A percentile compares a stretch with the other conserved stretches of the same genome.
These are phyloP conservation scores for Tagetes patula DNA, from an alignment of 129 eudicot genomes.

Conservation along the genomic window DNA sequence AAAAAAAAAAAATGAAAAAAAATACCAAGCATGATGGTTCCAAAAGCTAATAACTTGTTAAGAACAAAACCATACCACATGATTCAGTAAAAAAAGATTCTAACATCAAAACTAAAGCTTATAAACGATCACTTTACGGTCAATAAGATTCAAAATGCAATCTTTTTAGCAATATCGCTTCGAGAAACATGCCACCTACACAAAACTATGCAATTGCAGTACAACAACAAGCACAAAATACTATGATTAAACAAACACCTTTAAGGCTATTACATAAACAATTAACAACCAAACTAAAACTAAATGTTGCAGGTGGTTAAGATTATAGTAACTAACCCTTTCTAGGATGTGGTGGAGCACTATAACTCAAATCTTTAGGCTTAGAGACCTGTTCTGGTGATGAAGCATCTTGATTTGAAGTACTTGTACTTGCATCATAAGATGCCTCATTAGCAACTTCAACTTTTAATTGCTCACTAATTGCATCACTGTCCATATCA, in stretches of 20 bases:
- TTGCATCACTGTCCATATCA: conserved; percentile 57
- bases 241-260: background rate
- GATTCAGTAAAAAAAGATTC: conserved; percentile 8
- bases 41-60: background rate
- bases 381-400: conserved; percentile 38
- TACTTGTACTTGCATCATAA: conserved; percentile 31
- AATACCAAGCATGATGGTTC: conserved; percentile 17
- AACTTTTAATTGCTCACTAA: conserved; percentile 16
- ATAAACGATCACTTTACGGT: background rate
- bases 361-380: conserved; percentile 40
- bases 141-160: background rate
- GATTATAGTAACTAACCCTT: conserved; percentile 45
- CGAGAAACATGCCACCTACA: conserved; percentile 6
- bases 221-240: background rate
- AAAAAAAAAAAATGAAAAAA: conserved; percentile 8
- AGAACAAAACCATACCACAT: background rate
- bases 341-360: conserved; percentile 46
- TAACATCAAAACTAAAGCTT: conserved; percentile 19
- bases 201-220: background rate
- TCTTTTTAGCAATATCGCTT: conserved; percentile 1
- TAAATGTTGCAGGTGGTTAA: background rate
- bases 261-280: background rate
- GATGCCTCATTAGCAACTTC: conserved; percentile 31
- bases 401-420: conserved; percentile 41
- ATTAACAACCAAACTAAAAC: conserved; percentile 14